Conservation (phyloP, 2,329 filamentous ascomycete species). For the Colletotrichum plurivorum region DNA sequence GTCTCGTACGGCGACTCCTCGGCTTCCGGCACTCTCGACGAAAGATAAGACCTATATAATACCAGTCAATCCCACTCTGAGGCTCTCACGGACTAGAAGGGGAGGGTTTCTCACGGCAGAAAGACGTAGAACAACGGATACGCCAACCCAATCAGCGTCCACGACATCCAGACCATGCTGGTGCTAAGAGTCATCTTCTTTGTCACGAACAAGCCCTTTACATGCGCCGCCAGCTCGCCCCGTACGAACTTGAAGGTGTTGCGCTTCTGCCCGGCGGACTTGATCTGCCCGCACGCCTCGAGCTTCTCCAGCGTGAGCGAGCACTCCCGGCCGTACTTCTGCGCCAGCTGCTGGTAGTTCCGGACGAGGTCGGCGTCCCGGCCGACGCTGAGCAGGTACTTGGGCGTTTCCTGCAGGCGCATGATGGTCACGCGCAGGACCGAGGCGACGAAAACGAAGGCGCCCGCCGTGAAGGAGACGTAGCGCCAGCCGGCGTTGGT, state of each 20-base stretch:
- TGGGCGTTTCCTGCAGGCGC: conserved; percentile 70
- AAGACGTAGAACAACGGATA: conserved; percentile 85
- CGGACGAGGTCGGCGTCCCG: conserved; percentile 65
- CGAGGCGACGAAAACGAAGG: conserved; percentile 63
- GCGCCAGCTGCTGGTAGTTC: conserved; percentile 54
- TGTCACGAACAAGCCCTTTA: conserved; percentile 76
- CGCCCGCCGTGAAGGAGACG: conserved; percentile 61
- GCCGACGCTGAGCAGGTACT: conserved; percentile 69
- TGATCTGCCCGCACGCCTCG: conserved; percentile 59
- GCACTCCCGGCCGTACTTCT: conserved; percentile 55
- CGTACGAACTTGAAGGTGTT: conserved; percentile 19
- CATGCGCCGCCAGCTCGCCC: conserved; percentile 59
- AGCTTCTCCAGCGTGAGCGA: conserved; percentile 58
- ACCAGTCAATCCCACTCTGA: not conserved
- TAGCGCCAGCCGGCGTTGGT: conserved; percentile 67
- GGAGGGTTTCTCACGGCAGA: conserved; percentile 62
- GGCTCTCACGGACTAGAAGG: not conserved
- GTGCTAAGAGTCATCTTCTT: conserved; percentile 73
- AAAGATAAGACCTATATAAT: conserved; percentile 18
- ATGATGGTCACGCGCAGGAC: conserved; percentile 68
- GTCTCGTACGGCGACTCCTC: conserved; percentile 55
- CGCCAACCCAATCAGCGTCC: conserved; percentile 78
- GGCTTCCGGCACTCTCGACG: conserved; percentile 21
- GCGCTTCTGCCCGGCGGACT: conserved; percentile 50
- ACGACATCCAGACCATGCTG: conserved; percentile 76